These are phyloP conservation scores for Penicillium manginii DNA, from an alignment of 495 filamentous ascomycete genomes.

Conservation along the genomic window DNA sequence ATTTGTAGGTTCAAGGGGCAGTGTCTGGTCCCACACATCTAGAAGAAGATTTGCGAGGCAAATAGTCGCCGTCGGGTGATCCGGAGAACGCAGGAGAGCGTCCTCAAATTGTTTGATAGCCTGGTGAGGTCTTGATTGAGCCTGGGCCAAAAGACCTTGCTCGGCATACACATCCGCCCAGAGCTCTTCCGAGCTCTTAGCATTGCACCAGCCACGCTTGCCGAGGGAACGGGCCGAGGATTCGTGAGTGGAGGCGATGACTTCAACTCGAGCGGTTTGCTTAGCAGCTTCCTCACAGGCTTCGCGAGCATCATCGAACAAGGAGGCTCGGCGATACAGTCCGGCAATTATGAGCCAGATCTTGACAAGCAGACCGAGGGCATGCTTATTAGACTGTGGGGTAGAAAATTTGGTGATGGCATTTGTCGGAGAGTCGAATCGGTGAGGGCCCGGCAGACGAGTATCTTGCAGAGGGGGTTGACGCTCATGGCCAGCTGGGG, in stretches of 20 bases:
- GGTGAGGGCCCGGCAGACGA: conserved; percentile 49
- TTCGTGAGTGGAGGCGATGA: conserved; percentile 43
- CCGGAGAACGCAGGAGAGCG: conserved; percentile 70
- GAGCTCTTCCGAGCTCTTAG: conserved; percentile 76
- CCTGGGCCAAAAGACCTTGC: conserved; percentile 69
- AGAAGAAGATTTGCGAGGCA: conserved; percentile 82
- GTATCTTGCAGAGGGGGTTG: conserved; percentile 58
- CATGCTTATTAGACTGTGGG: conserved; percentile 54
- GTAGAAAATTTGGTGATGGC: conserved; percentile 42
- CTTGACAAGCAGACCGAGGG: conserved; percentile 66
- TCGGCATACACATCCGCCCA: conserved; percentile 81
- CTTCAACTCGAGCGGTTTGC: conserved; percentile 57
- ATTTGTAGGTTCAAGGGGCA: conserved; percentile 46
- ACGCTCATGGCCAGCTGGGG: conserved; percentile 47
- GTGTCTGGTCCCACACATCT: conserved; percentile 75
- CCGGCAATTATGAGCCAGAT: conserved; percentile 89
- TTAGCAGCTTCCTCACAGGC: conserved; percentile 82
- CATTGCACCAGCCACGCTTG: conserved; percentile 70
- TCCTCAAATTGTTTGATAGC: conserved; percentile 78
- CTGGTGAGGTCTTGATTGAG: conserved; percentile 62
- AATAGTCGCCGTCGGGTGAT: conserved; percentile 81
- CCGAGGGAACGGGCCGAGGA: conserved; percentile 57
- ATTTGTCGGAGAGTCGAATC: conserved; percentile 49
- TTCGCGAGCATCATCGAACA: conserved; percentile 75
- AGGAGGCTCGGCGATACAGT: conserved; percentile 80